Percentiles rank a stretch among this genome's conserved stretches.
These are phyloP conservation scores for Pseudocercospora fuligena DNA, from an alignment of 2,329 filamentous ascomycete genomes.

Conservation along the genomic window DNA sequence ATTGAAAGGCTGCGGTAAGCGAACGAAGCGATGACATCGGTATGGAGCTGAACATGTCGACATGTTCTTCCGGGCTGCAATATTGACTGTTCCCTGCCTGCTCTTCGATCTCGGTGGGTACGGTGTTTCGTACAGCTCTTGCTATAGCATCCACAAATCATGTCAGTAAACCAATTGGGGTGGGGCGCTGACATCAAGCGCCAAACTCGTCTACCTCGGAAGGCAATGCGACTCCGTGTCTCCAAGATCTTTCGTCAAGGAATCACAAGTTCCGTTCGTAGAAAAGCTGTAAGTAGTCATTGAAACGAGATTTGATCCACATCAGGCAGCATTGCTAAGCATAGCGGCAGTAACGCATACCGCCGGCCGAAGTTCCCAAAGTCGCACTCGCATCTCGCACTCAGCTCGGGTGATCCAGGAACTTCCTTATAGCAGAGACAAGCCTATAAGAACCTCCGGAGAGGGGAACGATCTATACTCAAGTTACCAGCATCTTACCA, in stretches of 20 bases:
- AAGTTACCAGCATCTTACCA: not conserved
- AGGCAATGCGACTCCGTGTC: not conserved
- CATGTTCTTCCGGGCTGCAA: no score
- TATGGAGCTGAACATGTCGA: no score
- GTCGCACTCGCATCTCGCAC: not conserved
- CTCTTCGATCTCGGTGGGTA: not conserved
- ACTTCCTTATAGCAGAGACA: not conserved
- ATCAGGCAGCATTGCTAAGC: not conserved
- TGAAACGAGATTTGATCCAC: not conserved
- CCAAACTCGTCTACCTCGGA: not conserved
- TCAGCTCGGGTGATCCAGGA: not conserved
- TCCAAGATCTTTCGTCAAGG: not conserved
- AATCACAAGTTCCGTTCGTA: not conserved
- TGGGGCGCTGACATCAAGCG: constrained; percentile 8
- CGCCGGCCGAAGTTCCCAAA: not conserved
- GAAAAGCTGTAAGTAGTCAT: not conserved
- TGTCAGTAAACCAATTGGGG: not conserved
- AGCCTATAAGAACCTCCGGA: not conserved
- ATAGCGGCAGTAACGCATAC: not conserved
- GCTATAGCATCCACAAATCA: not conserved
- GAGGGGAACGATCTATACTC: not conserved
- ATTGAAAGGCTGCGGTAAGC: no score
- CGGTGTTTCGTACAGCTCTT: no score
- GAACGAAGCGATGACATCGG: no score
- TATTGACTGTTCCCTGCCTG: no score